A percentile compares a stretch with the other conserved stretches of the same genome.
Evolutionary conservation across 495 filamentous ascomycete genomes (phyloP).

Genomic region (Tuber magnatum): DNA sequence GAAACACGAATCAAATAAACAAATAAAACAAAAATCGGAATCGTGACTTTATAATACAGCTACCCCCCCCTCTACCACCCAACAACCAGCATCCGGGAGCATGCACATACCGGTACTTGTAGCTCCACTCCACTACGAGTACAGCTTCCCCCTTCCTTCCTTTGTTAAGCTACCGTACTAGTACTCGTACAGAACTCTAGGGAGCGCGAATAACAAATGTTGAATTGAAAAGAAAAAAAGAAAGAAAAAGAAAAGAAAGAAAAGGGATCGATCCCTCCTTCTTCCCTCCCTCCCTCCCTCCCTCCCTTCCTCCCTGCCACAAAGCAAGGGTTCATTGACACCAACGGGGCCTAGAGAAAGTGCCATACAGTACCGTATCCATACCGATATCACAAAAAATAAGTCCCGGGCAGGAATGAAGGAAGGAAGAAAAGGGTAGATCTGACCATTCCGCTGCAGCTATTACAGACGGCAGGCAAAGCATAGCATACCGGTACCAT

Average conservation of each 20-base stretch:
- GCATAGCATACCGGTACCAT: no score
- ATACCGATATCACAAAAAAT: neutral
- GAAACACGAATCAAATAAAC: neutral
- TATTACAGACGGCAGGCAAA: no score
- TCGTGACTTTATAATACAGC: no score
- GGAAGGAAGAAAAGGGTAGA: neutral
- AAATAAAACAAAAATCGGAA: no score
- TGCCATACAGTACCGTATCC: neutral
- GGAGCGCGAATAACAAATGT: neutral
- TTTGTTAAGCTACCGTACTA: neutral
- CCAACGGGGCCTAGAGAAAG: neutral
- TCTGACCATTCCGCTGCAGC: neutral
- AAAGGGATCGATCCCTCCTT: neutral
- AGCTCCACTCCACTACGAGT: neutral
- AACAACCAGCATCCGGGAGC: neutral
- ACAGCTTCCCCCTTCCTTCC: neutral
- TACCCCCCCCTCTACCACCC: no score
- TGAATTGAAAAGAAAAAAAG: neutral
- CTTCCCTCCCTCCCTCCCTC: neutral
- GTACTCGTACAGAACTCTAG: neutral
- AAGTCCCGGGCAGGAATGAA: neutral
- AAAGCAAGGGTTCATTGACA: neutral
- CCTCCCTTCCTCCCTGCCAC: neutral
- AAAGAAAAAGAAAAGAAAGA: neutral
- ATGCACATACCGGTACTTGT: neutral